Evolutionary conservation across 2,329 filamentous ascomycete genomes (phyloP), one percentile per base, ranked within the genome.

Genomic region (Graphilbum ipis-grandicollis): DNA sequence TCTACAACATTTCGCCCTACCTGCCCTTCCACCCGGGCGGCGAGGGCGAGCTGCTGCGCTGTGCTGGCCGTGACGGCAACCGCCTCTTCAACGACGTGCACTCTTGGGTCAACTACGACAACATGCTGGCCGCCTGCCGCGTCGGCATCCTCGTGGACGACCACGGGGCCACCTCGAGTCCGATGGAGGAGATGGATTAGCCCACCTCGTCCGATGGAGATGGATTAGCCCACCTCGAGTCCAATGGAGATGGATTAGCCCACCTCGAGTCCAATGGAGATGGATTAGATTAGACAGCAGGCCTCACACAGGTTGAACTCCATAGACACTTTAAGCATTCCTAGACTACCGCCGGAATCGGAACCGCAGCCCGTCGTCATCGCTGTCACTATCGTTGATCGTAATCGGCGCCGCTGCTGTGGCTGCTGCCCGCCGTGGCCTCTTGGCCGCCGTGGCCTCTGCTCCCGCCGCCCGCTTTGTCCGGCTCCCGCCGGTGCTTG

Each of bases 1-100:
- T 96, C 21, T 98, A 96, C 59, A 96, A 96, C 50, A 77, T 98
- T 40, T 79, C 78, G 0, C 84, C 88, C 0, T 98, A 96, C 52
- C 53, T 85, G 26, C 75, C 80, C 1, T 98, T 85, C 52, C 90
- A 98, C 54, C 90, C 90, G 0, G 90, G 90, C 18, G 90, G 82
- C 9, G 71, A 78, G 47, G 72, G 74, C 5, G 81, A 92, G 57
- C 55, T 90, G 43, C 56, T 79, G 54, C 60, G 71, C 23, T 66
- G 63, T 25, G 75, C 75, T 0, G 75, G 65, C 1, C 58, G 65
- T 39, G 75, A 79, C 50, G 74, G 68, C 26, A 75, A 68, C 2
- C 63, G 61, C 50, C 48, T 80, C 40, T 80, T 79, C 53, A 69
- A 66, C 9, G 71, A 79, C 56, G 62, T 78, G 9, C 75, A 80